Conservation (phyloP, 2,329 filamentous ascomycete species). For the Gliomastix tumulicola region DNA sequence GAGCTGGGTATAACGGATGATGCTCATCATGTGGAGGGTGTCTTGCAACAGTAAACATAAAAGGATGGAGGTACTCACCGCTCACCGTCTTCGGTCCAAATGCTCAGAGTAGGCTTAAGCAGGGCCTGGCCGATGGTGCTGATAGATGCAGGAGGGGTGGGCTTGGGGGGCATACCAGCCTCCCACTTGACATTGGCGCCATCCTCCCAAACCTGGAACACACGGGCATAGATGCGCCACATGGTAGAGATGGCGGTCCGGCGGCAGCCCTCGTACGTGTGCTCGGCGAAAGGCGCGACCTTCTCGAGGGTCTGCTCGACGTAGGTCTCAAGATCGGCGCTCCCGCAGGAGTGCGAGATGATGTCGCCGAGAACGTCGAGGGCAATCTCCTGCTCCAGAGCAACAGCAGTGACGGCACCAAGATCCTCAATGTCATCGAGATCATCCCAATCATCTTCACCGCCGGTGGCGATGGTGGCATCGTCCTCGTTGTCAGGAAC, state of each 20-base stretch:
- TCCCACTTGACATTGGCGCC: constrained; percentile 72
- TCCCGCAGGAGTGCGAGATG: constrained; percentile 75
- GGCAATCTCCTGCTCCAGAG: constrained; percentile 95
- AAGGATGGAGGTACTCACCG: constrained; percentile 58
- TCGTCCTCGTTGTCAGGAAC: constrained; percentile 45
- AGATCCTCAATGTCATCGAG: constrained; percentile 78
- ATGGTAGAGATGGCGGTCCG: constrained; percentile 87
- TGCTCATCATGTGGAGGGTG: constrained; percentile 74
- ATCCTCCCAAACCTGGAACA: constrained; percentile 83
- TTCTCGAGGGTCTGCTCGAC: constrained; percentile 83
- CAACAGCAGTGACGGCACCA: constrained; percentile 78
- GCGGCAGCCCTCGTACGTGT: constrained; percentile 87
- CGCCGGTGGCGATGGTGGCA: constrained; percentile 46
- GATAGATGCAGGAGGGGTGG: constrained; percentile 71
- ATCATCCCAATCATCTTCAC: constrained; percentile 47
- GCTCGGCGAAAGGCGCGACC: constrained; percentile 74
- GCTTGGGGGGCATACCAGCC: constrained; percentile 76
- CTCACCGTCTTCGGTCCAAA: constrained; percentile 88
- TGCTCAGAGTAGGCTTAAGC: constrained; percentile 72
- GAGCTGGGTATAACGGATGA: constrained; percentile 97
- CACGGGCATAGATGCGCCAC: constrained; percentile 87
- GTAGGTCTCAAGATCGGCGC: constrained; percentile 68
- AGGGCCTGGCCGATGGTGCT: constrained; percentile 81
- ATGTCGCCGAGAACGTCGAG: constrained; percentile 93
- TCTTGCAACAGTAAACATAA: constrained; percentile 11